Base-by-base conservation (phyloP, 2,329 filamentous ascomycete genomes). In the Laburnicola sp. region DNA sequence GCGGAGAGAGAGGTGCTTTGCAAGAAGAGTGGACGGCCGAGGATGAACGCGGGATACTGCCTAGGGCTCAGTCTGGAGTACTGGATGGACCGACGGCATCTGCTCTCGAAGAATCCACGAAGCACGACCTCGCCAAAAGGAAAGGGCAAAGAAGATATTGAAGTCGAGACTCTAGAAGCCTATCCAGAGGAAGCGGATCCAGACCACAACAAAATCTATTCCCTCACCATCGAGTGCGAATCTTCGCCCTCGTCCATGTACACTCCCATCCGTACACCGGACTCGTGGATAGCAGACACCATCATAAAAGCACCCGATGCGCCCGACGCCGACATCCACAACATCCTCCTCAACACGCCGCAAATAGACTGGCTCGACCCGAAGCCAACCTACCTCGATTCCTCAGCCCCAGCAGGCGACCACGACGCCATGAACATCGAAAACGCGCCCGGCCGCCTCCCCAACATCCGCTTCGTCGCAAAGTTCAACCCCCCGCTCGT, bases 1-100 rank as follows among this genome's bases (percentile, higher is more conserved):
- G 69, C 86, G 8, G 77, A 79, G 37, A 74, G 79, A n/a, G 74
- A 80, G 44, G 85, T 84, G 40, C 80, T 90, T 71, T 91, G 87
- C 66, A 83, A 82, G 50, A 84, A 81, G 56, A 87, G 88, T 66
- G 89, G 89, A 2, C 79, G 79, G 27, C 89, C 89, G 0, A 75
- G 80, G 27, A 87, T 93, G 81, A 88, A 94, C 71, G 80, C 81
- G 10, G 78, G 84, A 44, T 80, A 81, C 22, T 82, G 80, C 43
- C 75, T 93, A 25, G 90, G 90, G 1, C 74, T 93, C 49, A 84
- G 82, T 42, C 63, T 94, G 34, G 86, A 91, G 57, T 95, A 93
- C 69, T 94, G 89, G 89, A 86, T 84, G 69, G 80, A 86, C 60
- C 76, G 78, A 48, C 78, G 82, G 40, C 76, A 81, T 40, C 69